A percentile compares a stretch with the other conserved stretches of the same genome.
Conservation (phyloP, 192 early-diverging fungal genomes). For the Backusella parvicylindrica region DNA sequence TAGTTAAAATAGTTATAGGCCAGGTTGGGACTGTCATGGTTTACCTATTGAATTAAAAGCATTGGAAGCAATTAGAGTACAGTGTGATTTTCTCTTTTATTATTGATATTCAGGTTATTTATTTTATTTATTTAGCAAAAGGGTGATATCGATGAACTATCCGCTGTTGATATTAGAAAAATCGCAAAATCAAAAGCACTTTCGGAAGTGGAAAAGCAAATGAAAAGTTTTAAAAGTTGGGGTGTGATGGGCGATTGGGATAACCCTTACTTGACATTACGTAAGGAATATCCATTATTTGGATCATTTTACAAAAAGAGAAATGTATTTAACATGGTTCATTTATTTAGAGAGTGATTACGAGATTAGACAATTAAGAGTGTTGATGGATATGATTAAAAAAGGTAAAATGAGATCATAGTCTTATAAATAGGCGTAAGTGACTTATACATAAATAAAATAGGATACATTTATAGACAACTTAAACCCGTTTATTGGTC, state of each 20-base stretch:
- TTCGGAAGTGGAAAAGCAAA: constrained; percentile 56
- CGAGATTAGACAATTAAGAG: constrained; percentile 65
- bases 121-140: constrained; percentile 2
- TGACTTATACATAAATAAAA: not conserved
- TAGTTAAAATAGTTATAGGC: constrained; percentile 53
- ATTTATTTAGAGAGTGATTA: constrained; percentile 60
- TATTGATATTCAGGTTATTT: too few relatives aligned
- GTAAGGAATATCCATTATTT: constrained; percentile 6
- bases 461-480: constrained; percentile 70
- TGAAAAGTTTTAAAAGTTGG: constrained; percentile 56
- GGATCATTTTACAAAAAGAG: not conserved
- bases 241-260: constrained; percentile 78
- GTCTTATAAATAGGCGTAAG: not conserved
- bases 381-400: constrained; percentile 72
- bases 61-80: constrained; percentile 54
- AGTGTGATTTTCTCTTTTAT: not conserved
- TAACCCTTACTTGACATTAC: constrained; percentile 62
- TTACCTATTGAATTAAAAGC: constrained; percentile 82
- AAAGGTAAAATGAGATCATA: constrained; percentile 41
- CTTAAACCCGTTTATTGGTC: constrained; percentile 84
- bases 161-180: constrained; percentile 47
- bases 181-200: constrained; percentile 59
- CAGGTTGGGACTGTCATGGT: constrained; percentile 82
- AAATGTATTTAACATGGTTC: not conserved
- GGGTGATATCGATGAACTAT: constrained; percentile 9